These are phyloP conservation scores for Sphaerobolus stellatus DNA, from an alignment of 1,284 basidiomycete genomes.

Conservation along the genomic window DNA sequence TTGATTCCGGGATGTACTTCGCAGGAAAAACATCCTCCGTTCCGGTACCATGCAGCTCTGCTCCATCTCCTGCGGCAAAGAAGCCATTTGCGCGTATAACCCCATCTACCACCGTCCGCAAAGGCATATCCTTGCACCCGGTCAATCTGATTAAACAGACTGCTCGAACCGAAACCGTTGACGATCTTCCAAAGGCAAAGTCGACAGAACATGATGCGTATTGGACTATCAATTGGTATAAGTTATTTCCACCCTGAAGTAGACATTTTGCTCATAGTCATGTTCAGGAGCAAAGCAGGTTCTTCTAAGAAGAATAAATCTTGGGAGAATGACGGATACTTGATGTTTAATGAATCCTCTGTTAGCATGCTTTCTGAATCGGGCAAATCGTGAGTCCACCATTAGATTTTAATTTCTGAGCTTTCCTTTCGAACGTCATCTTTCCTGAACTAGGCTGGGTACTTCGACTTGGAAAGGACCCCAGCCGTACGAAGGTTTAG, in stretches of 20 bases:
- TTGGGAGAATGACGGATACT: slow-evolving; percentile 50
- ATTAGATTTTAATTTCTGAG: too few species aligned
- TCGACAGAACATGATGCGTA: slow-evolving; percentile 3
- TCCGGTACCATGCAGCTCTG: neutral
- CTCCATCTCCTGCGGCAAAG: neutral
- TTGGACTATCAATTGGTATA: slow-evolving; percentile 15
- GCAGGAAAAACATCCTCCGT: neutral
- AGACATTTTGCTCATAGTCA: neutral
- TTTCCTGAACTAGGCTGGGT: slow-evolving; percentile 50
- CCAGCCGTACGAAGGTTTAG: slow-evolving; percentile 48
- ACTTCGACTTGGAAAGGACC: slow-evolving; percentile 61
- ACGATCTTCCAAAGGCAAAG: neutral
- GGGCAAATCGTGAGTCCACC: slow-evolving; percentile 65
- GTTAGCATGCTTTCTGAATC: slow-evolving; percentile 65
- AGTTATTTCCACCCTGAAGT: neutral
- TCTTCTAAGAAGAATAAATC: slow-evolving; percentile 42
- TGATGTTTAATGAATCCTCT: slow-evolving; percentile 50
- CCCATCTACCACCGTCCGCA: neutral
- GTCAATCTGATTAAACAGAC: neutral
- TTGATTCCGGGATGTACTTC: slow-evolving; percentile 2
- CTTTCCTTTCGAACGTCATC: slow-evolving; percentile 2
- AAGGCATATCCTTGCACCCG: neutral
- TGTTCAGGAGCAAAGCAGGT: slow-evolving; percentile 34
- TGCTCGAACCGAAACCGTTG: neutral
- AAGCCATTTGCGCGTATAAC: slow-evolving; percentile 3